Conservation (phyloP, 2,329 filamentous ascomycete species). For the Dactylellina drechsleri region DNA sequence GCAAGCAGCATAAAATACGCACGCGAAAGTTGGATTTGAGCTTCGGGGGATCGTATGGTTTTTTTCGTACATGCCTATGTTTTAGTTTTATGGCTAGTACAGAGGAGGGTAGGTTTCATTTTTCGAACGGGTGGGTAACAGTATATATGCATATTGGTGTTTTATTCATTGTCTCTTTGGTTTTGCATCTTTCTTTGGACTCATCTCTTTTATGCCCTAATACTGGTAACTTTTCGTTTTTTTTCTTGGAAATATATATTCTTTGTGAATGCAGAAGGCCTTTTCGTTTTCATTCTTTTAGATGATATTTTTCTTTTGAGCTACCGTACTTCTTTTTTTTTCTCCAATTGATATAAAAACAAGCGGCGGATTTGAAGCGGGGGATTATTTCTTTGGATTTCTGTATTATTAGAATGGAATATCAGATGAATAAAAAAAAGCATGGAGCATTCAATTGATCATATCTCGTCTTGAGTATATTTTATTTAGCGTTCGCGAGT, state of each 20-base stretch:
- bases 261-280: no score
- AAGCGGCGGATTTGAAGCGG: no score
- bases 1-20: constrained; percentile 3
- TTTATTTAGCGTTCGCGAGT: no score
- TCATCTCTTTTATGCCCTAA: not conserved
- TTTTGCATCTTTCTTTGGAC: not conserved
- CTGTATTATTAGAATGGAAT: constrained; percentile 8
- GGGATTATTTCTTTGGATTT: no score
- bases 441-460: not conserved
- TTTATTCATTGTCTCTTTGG: constrained; percentile 1
- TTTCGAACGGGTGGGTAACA: not conserved
- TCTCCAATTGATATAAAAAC: no score
- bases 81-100: no score
- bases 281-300: not conserved
- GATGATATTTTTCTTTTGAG: not conserved
- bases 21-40: not conserved
- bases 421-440: not conserved
- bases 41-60: no score
- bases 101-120: not conserved
- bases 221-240: constrained; percentile 1
- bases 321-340: not conserved
- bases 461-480: no score
- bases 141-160: constrained; percentile 16
- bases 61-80: not conserved
- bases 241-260: not conserved